Percentiles rank a stretch among this genome's conserved stretches.
Evolutionary conservation across 108 stramenopile species (phyloP).

Genomic region (Craspedostauros australis): DNA sequence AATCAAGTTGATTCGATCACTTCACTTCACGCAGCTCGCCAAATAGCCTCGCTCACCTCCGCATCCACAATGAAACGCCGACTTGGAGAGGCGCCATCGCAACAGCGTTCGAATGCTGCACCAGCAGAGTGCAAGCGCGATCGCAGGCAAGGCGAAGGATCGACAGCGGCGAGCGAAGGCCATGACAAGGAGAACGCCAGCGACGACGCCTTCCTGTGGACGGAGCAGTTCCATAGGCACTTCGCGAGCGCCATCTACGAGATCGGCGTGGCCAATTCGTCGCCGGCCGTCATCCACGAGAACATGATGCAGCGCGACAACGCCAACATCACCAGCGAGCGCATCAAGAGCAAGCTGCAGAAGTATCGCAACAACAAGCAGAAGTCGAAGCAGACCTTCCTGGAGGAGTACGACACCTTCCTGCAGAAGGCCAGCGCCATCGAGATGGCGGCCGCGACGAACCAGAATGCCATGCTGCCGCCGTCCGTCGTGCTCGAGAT

Average conservation of each 20-base stretch:
- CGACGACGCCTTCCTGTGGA: no score
- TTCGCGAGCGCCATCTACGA: constrained; percentile 43
- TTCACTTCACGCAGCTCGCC: no score
- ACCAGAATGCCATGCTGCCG: background rate
- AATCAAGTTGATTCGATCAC: no score
- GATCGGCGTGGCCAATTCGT: constrained; percentile 34
- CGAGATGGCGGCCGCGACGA: constrained; percentile 3
- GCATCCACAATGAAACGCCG: no score
- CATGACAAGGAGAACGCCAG: no score
- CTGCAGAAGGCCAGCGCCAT: constrained; percentile 17
- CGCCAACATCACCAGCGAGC: constrained; percentile 36
- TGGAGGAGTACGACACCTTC: constrained; percentile 35
- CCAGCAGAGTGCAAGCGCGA: no score
- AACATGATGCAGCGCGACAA: constrained; percentile 27
- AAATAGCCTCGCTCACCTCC: no score
- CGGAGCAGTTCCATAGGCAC: constrained; percentile 26
- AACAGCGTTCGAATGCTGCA: no score
- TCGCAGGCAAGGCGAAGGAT: no score
- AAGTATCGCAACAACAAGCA: constrained; percentile 44
- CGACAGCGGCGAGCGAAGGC: no score
- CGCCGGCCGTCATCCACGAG: constrained; percentile 45
- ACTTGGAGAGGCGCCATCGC: no score
- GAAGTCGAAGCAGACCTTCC: constrained; percentile 31
- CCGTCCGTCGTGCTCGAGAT: constrained; percentile 4
- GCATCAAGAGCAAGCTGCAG: constrained; percentile 49